Percentiles rank a stretch among this genome's conserved stretches.
phyloP scores from a whole-genome alignment of 176 grass and related monocot species.

The Triticum urartu region DNA sequence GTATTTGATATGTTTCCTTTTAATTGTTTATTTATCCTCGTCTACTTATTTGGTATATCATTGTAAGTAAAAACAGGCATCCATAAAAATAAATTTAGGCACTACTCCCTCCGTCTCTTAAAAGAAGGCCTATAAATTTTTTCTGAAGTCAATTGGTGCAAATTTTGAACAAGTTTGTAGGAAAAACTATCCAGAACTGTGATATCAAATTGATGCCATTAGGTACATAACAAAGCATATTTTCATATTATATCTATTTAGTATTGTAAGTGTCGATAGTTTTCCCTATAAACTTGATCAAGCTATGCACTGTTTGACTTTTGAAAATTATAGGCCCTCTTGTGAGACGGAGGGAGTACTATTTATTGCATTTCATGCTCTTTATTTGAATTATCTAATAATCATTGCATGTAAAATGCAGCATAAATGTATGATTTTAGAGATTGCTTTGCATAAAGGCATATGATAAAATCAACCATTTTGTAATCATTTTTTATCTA shows the following conservation, averaged over 20 bases:
- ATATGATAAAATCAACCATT: not conserved
- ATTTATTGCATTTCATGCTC: not conserved
- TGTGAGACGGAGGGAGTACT: not conserved
- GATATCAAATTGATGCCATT: no score
- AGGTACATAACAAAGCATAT: no score
- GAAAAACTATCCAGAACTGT: no score
- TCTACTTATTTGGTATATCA: not conserved
- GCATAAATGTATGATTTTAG: not conserved
- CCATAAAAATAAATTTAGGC: slow-evolving; percentile 2
- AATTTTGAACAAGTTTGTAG: no score
- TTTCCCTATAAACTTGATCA: no score
- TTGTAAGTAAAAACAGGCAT: not conserved
- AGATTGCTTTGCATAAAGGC: not conserved
- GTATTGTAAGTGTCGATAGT: no score
- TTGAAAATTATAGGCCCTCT: no score
- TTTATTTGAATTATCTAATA: not conserved
- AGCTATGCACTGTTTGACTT: no score
- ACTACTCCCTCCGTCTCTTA: not conserved
- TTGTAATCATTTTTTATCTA: not conserved
- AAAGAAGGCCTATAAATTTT: no score
- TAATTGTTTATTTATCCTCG: not conserved
- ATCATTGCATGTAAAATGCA: not conserved
- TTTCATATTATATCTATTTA: no score
- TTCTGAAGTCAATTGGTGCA: no score
- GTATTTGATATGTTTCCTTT: not conserved